Base-by-base conservation (phyloP, 1,284 basidiomycete species). In the Anthracocystis panici-leucophaei region DNA sequence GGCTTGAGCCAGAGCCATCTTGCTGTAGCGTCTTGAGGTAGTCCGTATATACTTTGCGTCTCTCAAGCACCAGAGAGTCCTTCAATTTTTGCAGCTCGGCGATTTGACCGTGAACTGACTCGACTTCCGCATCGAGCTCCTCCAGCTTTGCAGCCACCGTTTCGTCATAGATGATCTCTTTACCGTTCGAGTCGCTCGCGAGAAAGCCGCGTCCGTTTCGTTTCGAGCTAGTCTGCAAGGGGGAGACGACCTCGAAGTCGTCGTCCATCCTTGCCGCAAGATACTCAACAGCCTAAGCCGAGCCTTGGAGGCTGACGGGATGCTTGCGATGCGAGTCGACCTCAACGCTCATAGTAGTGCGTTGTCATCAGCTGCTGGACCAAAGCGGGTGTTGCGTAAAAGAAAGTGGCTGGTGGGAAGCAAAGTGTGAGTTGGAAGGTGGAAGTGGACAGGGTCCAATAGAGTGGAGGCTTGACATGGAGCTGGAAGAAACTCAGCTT, bases 121-220 rank as follows among this genome's bases (percentile, higher is more conserved):
- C 55, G 38, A 78, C 58, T 41, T 78, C 77, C 10, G 53, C 45
- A 33, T 78, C 73, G 40, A 78, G 70, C 18, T 58, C 33, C 38
- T 63, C 63, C 16, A 78, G 65, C 40, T 66, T 59, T 25, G 56
- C 46, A 7, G 65, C 69, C 1, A 68, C 68, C 3, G 45, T 49
- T 18, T 65, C 27, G 40, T 73, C 75, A 53, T 70, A 77, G 38
- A 79, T 71, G 44, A 65, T 53, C 31, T 64, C 48, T n/a, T 56
- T 48, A 0, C 35, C 41, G 20, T 51, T 54, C 12, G 6, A 8
- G 14, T 16, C 33, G 21, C 5, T 20, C 14, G 40, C 23, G 8
- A n/a, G 31, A 23, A 42, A 16, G 5, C 45, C 16, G 21, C 8
- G 18, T 1, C 8, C 44, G 38, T 56, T 55, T 4, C 38, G 27